Conservation (phyloP, 805 yeast species). For the Saturnispora sanitii region DNA sequence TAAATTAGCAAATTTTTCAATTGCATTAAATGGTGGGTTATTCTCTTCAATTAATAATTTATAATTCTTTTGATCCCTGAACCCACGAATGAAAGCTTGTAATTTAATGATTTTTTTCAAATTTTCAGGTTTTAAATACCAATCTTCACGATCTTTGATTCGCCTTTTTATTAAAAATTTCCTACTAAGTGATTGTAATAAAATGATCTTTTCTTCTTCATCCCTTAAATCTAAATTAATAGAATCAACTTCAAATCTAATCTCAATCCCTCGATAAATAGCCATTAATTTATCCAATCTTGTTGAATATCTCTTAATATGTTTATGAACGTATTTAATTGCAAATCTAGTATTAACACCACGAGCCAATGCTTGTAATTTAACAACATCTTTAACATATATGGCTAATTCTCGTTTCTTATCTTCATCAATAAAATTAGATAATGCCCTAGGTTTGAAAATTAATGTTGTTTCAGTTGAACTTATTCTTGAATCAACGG, state of each 20-base stretch:
- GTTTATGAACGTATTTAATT: constrained; percentile 14
- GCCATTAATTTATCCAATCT: constrained; percentile 44
- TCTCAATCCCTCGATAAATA: constrained; percentile 49
- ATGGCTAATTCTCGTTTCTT: neutral
- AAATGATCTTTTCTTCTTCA: constrained; percentile 30
- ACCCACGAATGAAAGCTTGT: constrained; percentile 65
- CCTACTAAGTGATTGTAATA: constrained; percentile 46
- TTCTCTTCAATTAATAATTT: constrained; percentile 54
- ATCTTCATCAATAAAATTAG: neutral
- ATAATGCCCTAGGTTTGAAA: constrained; percentile 2
- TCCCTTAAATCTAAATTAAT: constrained; percentile 44
- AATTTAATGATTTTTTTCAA: constrained; percentile 53
- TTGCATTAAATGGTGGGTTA: constrained; percentile 71
- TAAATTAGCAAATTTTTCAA: constrained; percentile 66
- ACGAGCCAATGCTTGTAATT: constrained; percentile 51
- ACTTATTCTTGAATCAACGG: constrained; percentile 1
- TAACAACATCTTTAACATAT: constrained; percentile 12
- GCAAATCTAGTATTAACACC: constrained; percentile 32
- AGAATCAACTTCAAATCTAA: constrained; percentile 47
- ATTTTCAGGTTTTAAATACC: constrained; percentile 43
- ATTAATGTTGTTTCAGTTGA: constrained; percentile 1
- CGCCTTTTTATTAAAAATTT: constrained; percentile 36
- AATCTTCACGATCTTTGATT: constrained; percentile 27
- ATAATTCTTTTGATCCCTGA: constrained; percentile 63
- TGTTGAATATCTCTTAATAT: constrained; percentile 16